Evolutionary conservation across 208 protist genomes (phyloP).

Genomic region (Leptomonas seymouri): DNA sequence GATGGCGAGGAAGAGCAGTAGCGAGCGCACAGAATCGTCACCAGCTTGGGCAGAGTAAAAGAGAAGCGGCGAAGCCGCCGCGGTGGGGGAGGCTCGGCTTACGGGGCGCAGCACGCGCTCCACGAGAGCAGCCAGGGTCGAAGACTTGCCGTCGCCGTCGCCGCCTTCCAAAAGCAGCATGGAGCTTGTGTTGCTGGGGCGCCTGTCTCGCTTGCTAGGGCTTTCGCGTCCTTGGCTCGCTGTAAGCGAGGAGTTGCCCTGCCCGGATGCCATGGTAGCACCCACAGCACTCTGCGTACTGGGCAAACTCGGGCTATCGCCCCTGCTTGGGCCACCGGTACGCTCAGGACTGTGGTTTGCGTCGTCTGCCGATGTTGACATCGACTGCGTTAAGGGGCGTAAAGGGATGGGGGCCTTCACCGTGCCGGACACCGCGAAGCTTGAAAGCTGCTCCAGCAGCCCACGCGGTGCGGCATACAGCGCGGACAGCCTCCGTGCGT

Average conservation of each 20-base stretch:
- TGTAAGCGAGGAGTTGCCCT: neutral
- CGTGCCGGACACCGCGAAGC: slow-evolving; percentile 49
- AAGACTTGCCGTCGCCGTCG: slow-evolving; percentile 83
- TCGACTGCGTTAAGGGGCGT: neutral
- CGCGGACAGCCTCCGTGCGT: slow-evolving; percentile 50
- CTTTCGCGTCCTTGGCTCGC: neutral
- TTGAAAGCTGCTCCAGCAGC: slow-evolving; percentile 57
- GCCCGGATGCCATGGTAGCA: neutral
- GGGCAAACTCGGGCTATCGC: neutral
- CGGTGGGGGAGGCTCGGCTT: neutral
- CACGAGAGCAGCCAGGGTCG: slow-evolving; percentile 52
- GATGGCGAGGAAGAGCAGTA: slow-evolving; percentile 61
- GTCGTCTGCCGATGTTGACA: neutral
- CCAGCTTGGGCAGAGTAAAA: slow-evolving; percentile 71
- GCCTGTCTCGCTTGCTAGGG: neutral
- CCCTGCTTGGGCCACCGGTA: no score
- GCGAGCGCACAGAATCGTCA: slow-evolving; percentile 49
- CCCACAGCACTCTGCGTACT: neutral
- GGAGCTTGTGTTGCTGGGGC: slow-evolving; percentile 11
- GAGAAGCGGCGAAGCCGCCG: slow-evolving; percentile 33
- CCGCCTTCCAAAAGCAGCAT: slow-evolving; percentile 65
- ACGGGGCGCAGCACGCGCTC: slow-evolving; percentile 39
- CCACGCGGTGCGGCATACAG: slow-evolving; percentile 63
- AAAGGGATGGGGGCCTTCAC: neutral
- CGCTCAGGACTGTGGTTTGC: no score